A percentile compares a stretch with the other conserved stretches of the same genome.
These are phyloP conservation scores for Tagetes erecta DNA, from an alignment of 129 eudicot genomes.

Conservation along the genomic window DNA sequence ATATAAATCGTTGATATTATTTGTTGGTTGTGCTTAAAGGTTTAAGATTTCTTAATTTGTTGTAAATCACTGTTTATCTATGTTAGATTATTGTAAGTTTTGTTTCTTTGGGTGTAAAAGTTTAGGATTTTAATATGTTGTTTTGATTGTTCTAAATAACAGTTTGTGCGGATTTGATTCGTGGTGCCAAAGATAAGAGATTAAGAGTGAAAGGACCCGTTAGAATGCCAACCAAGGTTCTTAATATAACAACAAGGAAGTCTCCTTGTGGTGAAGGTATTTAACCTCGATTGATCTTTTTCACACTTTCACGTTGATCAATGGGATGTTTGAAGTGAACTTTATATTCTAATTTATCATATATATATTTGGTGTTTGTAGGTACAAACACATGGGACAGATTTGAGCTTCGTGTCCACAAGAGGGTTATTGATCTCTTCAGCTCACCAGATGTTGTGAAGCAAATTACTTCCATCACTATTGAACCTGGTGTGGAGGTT, in stretches of 20 bases:
- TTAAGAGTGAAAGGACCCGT: conserved; percentile 46
- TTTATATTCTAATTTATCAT: neutral
- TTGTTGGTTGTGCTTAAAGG: neutral
- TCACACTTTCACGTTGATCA: neutral
- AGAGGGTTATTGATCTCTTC: conserved; percentile 85
- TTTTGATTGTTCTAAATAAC: neutral
- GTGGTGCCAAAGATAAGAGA: conserved; percentile 67
- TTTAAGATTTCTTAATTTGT: neutral
- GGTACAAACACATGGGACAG: conserved; percentile 89
- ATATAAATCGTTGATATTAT: neutral
- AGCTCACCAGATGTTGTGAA: conserved; percentile 83
- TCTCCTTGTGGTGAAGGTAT: conserved; percentile 52
- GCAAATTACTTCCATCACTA: conserved; percentile 80
- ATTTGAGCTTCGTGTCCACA: conserved; percentile 85
- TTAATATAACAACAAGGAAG: conserved; percentile 45
- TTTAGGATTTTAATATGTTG: neutral
- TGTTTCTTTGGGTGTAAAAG: neutral
- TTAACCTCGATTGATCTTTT: neutral
- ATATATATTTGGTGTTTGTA: conserved; percentile 1
- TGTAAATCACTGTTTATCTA: neutral
- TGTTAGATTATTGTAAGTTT: no score
- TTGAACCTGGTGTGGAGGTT: conserved; percentile 88
- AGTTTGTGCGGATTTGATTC: conserved; percentile 86
- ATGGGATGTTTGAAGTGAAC: neutral
- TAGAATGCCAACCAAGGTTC: conserved; percentile 52